These are phyloP conservation scores for Ceratocystis cacaofunesta DNA, from an alignment of 2,329 filamentous ascomycete species.

Conservation along the genomic window DNA sequence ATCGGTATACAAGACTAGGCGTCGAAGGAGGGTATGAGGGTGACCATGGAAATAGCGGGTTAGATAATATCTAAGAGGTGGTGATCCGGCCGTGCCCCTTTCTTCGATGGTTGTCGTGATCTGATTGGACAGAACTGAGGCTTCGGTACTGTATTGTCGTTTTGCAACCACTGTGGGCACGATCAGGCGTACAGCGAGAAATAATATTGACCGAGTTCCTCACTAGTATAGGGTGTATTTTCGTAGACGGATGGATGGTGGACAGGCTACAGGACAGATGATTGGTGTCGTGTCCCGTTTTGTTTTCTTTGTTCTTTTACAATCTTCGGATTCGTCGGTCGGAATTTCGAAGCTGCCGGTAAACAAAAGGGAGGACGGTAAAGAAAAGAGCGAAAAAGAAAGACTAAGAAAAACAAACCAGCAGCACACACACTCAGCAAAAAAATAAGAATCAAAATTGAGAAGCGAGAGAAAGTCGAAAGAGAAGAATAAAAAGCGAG, in stretches of 20 bases:
- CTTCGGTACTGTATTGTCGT: background rate
- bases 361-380: conserved; percentile 4
- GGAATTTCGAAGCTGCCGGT: background rate
- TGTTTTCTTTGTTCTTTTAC: background rate
- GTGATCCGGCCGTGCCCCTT: conserved; percentile 15
- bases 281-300: background rate
- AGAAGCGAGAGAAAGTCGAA: conserved; percentile 8
- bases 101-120: background rate
- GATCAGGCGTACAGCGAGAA: background rate
- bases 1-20: background rate
- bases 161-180: background rate
- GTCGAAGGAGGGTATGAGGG: background rate
- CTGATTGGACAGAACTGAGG: background rate
- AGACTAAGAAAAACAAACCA: background rate
- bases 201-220: background rate
- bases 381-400: background rate
- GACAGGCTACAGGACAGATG: background rate
- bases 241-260: background rate
- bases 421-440: conserved; percentile 1
- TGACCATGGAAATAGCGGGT: background rate
- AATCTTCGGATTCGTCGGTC: background rate
- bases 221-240: background rate
- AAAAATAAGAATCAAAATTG: conserved; percentile 6
- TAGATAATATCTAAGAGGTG: conserved; percentile 11
- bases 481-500: conserved; percentile 7